Percentiles rank a stretch among this genome's conserved stretches.
phyloP scores from a whole-genome alignment of 2,329 filamentous ascomycete species.

The Aspergillus felis region DNA sequence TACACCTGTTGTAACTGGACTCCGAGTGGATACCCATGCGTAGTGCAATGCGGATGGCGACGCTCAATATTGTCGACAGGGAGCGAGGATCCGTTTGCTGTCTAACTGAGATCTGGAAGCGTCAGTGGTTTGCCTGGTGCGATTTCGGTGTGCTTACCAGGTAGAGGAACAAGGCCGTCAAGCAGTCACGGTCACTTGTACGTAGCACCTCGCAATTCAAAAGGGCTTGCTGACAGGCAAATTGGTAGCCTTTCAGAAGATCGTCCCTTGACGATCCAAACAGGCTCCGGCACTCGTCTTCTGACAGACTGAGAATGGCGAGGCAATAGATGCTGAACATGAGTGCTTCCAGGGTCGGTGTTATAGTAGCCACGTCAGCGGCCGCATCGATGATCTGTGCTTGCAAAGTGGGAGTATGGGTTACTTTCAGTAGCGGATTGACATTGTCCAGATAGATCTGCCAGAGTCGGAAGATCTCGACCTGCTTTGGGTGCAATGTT shows the following conservation, averaged over 20 bases:
- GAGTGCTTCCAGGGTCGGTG: conserved; percentile 59
- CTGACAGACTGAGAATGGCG: conserved; percentile 53
- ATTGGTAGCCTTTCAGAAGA: conserved; percentile 41
- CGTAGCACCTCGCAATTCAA: conserved; percentile 41
- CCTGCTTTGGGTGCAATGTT: conserved; percentile 57
- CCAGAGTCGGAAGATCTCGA: conserved; percentile 58
- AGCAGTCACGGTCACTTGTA: conserved; percentile 40
- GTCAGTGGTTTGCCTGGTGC: neutral
- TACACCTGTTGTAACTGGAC: conserved; percentile 42
- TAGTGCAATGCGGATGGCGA: conserved; percentile 46
- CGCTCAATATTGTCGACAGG: conserved; percentile 45
- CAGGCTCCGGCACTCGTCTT: conserved; percentile 49
- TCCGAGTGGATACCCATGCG: conserved; percentile 50
- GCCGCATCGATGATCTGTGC: conserved; percentile 61
- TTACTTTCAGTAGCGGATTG: conserved; percentile 65
- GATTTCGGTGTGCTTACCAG: conserved; percentile 39
- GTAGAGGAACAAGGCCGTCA: conserved; percentile 54
- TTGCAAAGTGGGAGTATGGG: conserved; percentile 63
- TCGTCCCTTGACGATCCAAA: conserved; percentile 38
- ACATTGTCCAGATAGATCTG: conserved; percentile 67
- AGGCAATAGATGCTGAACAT: conserved; percentile 65
- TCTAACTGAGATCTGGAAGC: neutral
- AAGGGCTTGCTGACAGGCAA: conserved; percentile 47
- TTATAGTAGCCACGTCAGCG: conserved; percentile 52
- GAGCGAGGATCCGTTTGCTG: neutral